These are phyloP conservation scores for Candida jianshihensis DNA, from an alignment of 805 yeast species.

Conservation along the genomic window DNA sequence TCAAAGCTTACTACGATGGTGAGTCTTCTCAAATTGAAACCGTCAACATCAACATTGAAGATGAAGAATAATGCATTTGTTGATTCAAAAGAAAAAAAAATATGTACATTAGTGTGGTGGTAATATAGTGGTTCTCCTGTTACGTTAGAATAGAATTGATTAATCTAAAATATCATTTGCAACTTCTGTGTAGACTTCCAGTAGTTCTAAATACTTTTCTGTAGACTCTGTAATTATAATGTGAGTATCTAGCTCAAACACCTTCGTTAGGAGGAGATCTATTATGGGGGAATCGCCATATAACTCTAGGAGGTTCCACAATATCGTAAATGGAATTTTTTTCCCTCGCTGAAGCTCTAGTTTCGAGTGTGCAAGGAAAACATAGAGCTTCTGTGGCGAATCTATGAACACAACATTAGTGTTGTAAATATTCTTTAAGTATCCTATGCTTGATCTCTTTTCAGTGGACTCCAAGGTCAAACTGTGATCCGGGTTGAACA, in stretches of 20 bases:
- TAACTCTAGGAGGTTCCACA: not conserved
- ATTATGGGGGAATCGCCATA: not conserved
- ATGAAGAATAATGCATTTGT: conserved; percentile 7
- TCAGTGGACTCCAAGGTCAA: not conserved
- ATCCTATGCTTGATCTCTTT: conserved; percentile 10
- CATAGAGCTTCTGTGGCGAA: conserved; percentile 2
- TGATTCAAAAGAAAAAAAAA: not conserved
- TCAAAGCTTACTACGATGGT: conserved; percentile 71
- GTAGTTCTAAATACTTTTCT: not conserved
- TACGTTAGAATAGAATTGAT: not conserved
- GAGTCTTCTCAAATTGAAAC: conserved; percentile 34
- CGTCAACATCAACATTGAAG: conserved; percentile 29
- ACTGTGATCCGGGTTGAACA: conserved; percentile 1
- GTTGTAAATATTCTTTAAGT: conserved; percentile 1
- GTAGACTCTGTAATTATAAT: conserved; percentile 1
- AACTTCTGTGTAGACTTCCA: conserved; percentile 2
- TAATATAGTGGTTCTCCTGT: too few relatives aligned
- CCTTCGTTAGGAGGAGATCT: conserved; percentile 5
- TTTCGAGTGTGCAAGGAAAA: conserved; percentile 1
- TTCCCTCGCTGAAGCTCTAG: not conserved
- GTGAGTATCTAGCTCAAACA: not conserved
- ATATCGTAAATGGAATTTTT: not conserved
- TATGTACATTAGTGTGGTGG: conserved; percentile 14
- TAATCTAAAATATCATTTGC: not conserved
- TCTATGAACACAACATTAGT: conserved; percentile 5